phyloP scores from a whole-genome alignment of 805 yeast species.

The Nakazawaea wyomingensis region DNA sequence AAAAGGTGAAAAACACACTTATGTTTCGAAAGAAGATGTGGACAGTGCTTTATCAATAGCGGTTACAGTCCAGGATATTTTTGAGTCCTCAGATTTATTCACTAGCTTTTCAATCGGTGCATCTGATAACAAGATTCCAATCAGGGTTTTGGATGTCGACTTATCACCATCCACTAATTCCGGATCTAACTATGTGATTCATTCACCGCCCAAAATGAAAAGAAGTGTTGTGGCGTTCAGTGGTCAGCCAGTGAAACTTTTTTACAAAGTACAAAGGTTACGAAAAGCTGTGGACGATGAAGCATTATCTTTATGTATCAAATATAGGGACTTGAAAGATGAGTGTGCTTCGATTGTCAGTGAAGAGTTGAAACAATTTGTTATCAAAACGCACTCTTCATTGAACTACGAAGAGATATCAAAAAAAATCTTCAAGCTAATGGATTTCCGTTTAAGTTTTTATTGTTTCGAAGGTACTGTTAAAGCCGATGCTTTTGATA shows the following conservation, averaged over 20 bases:
- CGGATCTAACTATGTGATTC: slow-evolving; percentile 23
- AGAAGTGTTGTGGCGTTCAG: slow-evolving; percentile 45
- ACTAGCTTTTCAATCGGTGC: slow-evolving; percentile 70
- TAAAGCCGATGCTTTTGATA: slow-evolving; percentile 4
- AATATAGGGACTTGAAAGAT: slow-evolving; percentile 39
- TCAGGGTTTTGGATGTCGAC: slow-evolving; percentile 42
- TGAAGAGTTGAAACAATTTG: slow-evolving; percentile 14
- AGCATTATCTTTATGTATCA: slow-evolving; percentile 34
- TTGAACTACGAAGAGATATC: not conserved
- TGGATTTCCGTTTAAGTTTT: slow-evolving; percentile 22
- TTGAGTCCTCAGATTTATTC: slow-evolving; percentile 48
- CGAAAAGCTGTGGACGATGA: slow-evolving; percentile 14
- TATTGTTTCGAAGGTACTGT: slow-evolving; percentile 23
- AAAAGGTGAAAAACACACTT: slow-evolving; percentile 18
- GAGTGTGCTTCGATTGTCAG: slow-evolving; percentile 35
- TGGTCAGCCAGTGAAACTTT: slow-evolving; percentile 65
- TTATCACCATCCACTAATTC: slow-evolving; percentile 23
- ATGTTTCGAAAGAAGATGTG: slow-evolving; percentile 22
- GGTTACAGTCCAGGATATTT: slow-evolving; percentile 78
- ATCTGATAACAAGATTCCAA: slow-evolving; percentile 43
- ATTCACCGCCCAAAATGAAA: slow-evolving; percentile 18
- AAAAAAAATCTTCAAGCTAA: slow-evolving; percentile 11
- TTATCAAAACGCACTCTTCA: slow-evolving; percentile 7
- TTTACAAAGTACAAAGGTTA: slow-evolving; percentile 43
- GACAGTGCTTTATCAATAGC: slow-evolving; percentile 57